Evolutionary conservation across 2,329 filamentous ascomycete genomes (phyloP), one percentile per base, ranked within the genome.

Genomic region (Colletotrichum spaethianum): DNA sequence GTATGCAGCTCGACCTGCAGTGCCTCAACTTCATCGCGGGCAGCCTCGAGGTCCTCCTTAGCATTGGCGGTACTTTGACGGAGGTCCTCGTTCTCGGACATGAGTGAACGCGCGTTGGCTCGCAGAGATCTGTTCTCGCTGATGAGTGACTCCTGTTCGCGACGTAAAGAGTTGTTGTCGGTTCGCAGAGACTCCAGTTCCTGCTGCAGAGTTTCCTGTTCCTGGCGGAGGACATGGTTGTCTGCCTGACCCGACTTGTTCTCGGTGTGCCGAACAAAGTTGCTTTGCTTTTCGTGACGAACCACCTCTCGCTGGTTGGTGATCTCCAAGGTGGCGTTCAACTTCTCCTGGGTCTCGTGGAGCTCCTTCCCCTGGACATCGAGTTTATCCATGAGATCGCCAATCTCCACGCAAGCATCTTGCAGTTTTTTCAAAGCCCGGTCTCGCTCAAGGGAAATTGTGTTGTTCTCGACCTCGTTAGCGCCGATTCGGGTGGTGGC

Each of bases 361-460:
- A 86, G 74, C 67, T 85, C 83, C 73, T 82, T 84, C 67, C 84
- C 81, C 65, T 81, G 83, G 28, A 78, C 76, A 62, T 80, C 83
- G 20, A 86, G 76, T 75, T 84, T 84, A 26, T 82, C 79, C 44
- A 84, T 85, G 33, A 86, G 81, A 70, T 86, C 85, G 75, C 85
- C 88, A 75, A 89, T 88, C 42, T 88, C 89, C 57, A 87, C 85
- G 50, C 89, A 91, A 5, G 90, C 90, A 62, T 90, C 86, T 36
- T 89, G 88, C 7, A 92, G 84, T 76, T 92, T 91, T 63, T 86
- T 86, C 60, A 92, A 84, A 46, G 92, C 88, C 57, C 90, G 89
- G 75, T 93, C 91, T 38, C 91, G 88, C 79, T 94, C 92, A 38
- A 88, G 86, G 3, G 86, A 85, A 52, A 93, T 81, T 4, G 90